Conservation (phyloP, 2,329 filamentous ascomycete species). For the Scedosporium minutisporum region DNA sequence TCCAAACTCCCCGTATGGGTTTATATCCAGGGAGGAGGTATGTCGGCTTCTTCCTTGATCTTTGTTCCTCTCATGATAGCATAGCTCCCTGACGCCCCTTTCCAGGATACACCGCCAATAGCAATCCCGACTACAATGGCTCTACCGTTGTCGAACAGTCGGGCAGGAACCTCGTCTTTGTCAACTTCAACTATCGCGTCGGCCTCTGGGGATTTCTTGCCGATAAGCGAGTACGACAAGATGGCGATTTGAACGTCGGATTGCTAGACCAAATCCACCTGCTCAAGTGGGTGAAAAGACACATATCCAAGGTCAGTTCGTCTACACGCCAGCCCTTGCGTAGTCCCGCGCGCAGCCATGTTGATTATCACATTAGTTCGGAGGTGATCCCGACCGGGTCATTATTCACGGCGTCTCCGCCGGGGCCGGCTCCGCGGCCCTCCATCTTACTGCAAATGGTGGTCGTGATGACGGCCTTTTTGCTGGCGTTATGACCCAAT, state of each 20-base stretch:
- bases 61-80: not conserved
- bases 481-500: constrained; percentile 34
- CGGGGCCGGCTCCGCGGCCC: constrained; percentile 48
- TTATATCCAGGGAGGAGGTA: constrained; percentile 33
- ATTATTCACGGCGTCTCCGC: constrained; percentile 54
- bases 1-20: constrained; percentile 28
- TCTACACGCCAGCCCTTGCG: not conserved
- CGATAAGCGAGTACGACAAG: constrained; percentile 39
- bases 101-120: constrained; percentile 20
- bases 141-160: constrained; percentile 32
- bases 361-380: constrained; percentile 28
- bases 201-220: constrained; percentile 54
- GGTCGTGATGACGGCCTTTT: constrained; percentile 36
- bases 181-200: constrained; percentile 56
- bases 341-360: not conserved
- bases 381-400: constrained; percentile 48
- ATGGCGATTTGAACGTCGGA: constrained; percentile 53
- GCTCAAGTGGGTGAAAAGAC: constrained; percentile 47
- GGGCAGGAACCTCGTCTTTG: constrained; percentile 37
- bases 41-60: not conserved
- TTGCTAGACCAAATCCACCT: constrained; percentile 53
- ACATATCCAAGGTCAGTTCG: constrained; percentile 20
- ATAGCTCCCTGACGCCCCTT: not conserved
- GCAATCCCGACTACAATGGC: constrained; percentile 26
- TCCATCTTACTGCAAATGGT: constrained; percentile 39